Percentiles rank a stretch among this genome's conserved stretches.
These are phyloP conservation scores for Stephania japonica DNA, from an alignment of 164 flowering plant genomes.

Conservation along the genomic window DNA sequence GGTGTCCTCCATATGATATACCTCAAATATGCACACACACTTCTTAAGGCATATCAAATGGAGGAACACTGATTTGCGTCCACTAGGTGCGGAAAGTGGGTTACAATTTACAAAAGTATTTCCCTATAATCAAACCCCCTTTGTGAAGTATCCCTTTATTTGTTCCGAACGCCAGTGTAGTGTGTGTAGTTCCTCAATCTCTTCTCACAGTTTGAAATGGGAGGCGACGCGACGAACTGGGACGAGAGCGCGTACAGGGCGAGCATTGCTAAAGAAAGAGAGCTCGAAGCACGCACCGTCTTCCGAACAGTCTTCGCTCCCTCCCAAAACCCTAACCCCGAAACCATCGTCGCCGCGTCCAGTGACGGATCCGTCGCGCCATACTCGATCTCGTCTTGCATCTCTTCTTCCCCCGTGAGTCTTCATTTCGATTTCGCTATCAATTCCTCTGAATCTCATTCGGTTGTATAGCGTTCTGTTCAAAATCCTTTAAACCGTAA, in stretches of 20 bases:
- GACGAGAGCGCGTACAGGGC: conserved; percentile 67
- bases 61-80: too few relatives aligned
- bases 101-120: too few relatives aligned
- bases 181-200: not conserved
- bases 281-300: conserved; percentile 56
- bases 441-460: not conserved
- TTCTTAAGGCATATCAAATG: too few relatives aligned
- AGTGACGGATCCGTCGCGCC: conserved; percentile 87
- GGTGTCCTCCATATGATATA: too few relatives aligned
- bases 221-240: conserved; percentile 64
- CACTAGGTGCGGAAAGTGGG: too few relatives aligned
- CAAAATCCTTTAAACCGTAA: too few relatives aligned
- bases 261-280: conserved; percentile 58
- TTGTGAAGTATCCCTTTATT: too few relatives aligned
- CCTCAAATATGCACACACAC: too few relatives aligned
- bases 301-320: conserved; percentile 79
- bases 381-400: conserved; percentile 67
- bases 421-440: not conserved
- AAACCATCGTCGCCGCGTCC: conserved; percentile 67
- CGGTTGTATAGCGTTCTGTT: not conserved
- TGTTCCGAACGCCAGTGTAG: too few relatives aligned
- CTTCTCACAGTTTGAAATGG: conserved; percentile 20
- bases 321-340: conserved; percentile 51
- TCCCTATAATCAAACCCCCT: too few relatives aligned
- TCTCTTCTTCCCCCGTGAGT: conserved; percentile 43